Evolutionary conservation across 495 filamentous ascomycete genomes (phyloP), one percentile per base, ranked within the genome.

Genomic region (Poronia punctata): DNA sequence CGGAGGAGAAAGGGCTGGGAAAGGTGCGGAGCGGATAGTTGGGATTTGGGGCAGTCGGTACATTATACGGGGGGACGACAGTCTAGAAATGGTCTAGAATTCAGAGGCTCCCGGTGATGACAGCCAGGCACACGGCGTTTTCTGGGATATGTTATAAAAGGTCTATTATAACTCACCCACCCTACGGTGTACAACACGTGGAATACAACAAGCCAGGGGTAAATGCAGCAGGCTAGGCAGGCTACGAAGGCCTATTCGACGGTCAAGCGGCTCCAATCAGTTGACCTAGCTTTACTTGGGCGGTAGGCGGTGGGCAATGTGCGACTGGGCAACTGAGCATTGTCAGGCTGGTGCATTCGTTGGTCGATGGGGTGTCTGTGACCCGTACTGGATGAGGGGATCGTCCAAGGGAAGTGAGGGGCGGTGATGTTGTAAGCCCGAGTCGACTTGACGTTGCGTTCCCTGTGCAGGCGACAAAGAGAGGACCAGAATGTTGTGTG

Each of bases 151-250:
- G n/a, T n/a, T n/a, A n/a, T n/a, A n/a, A n/a, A n/a, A n/a, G n/a
- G n/a, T 19, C 15, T 17, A 38, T 15, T 21, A 16, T 29, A 23
- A 43, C 40, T 43, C 40, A 31, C 29, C 22, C 30, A 35, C 42
- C 42, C 42, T 45, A 45, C 28, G 35, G 34, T 27, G 26, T 34
- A 45, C 42, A 37, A 29, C 42, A 45, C 42, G 42, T 45, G 42
- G 42, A 38, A 23, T 28, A 18, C 34, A 27, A 45, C 34, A 14
- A 21, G 42, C 42, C 42, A 38, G 42, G 42, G 42, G 25, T 32
- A 25, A 35, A 16, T 44, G 41, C 41, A 44, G 41, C 31, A 38
- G 42, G 20, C 27, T 24, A 45, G 29, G 35, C 35, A 45, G 42
- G 35, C 42, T 33, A 29, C 24, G 34, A 25, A 26, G 21, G 12